Base-by-base conservation (phyloP, 2,329 filamentous ascomycete species). In the Colletotrichum gigasporum region DNA sequence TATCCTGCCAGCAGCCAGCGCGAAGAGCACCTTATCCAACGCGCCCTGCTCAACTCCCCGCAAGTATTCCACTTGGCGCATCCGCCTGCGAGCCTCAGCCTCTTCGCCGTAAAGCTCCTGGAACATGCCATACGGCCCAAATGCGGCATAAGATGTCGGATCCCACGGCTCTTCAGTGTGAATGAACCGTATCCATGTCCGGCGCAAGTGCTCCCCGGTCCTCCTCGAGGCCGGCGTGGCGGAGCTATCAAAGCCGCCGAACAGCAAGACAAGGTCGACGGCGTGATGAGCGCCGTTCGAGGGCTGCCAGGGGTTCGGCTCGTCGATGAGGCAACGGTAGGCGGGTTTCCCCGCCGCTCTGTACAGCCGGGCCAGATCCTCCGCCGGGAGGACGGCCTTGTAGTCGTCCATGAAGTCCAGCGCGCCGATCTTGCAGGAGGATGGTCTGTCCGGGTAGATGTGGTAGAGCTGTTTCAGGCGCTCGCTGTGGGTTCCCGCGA, bases 241-340 rank as follows among this genome's bases (percentile, higher is more conserved):
- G 0, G 71, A 71, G 0, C 81, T 57, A 54, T 81, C 77, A 4
- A 80, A 67, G 0, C 76, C 76, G 0, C 74, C 79, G 24, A 83
- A 84, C 0, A 83, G 67, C 8, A 82, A 76, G 2, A 83, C 60
- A 4, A 84, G 69, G 65, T 84, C 82, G 2, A 84, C 78, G 0
- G 78, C 82, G 61, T 84, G 82, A 37, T 84, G 82, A 2, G 81
- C 73, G 0, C 82, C 74, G 8, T 76, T 79, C 0, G 80, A 83
- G 0, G 75, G 55, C 51, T 83, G 82, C 79, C 78, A 83, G 5
- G 82, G 81, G 34, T 84, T 84, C 0, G 72, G 48, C 55, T 84
- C 77, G 37, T 84, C 82, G 1, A 83, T 66, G 0, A 81, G 66
- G 35, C 80, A 83, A 30, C 72, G 73, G 62, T 76, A 83, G 1